Evolutionary conservation across 2,329 filamentous ascomycete genomes (phyloP).

Genomic region (Chaetomium sp.): DNA sequence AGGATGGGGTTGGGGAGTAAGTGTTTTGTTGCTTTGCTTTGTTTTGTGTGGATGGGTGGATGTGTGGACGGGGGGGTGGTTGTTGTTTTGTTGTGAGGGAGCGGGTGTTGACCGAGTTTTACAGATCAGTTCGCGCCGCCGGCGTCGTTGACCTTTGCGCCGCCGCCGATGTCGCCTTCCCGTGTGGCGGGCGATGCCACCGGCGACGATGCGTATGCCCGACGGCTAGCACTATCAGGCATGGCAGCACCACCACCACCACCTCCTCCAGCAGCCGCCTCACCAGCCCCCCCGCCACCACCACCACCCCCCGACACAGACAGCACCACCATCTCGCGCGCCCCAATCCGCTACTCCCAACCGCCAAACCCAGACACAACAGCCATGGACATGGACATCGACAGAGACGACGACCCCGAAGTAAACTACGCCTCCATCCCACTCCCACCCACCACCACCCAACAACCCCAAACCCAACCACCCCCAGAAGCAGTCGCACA

Average conservation of each 20-base stretch:
- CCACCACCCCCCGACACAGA: constrained; percentile 40
- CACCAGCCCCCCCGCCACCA: constrained; percentile 43
- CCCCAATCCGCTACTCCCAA: constrained; percentile 5
- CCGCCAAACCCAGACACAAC: constrained; percentile 13
- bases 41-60: not conserved
- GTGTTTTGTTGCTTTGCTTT: constrained; percentile 20
- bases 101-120: not conserved
- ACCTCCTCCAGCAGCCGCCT: constrained; percentile 36
- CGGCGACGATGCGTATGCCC: constrained; percentile 70
- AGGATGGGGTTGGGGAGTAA: constrained; percentile 43
- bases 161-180: constrained; percentile 55
- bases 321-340: constrained; percentile 2
- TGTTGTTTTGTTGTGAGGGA: not conserved
- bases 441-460: constrained; percentile 46
- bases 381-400: constrained; percentile 47
- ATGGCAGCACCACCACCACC: constrained; percentile 43
- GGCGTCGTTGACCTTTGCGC: constrained; percentile 57
- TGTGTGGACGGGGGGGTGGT: not conserved
- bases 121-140: constrained; percentile 64
- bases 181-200: constrained; percentile 59
- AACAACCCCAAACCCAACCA: constrained; percentile 21
- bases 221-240: constrained; percentile 60
- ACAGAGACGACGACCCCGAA: constrained; percentile 43
- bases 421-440: constrained; percentile 41
- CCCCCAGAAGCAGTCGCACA: constrained; percentile 36